Percentiles rank a stretch among this genome's conserved stretches.
Conservation (phyloP, 768 basidiomycete species). For the Floccularia luteovirens region DNA sequence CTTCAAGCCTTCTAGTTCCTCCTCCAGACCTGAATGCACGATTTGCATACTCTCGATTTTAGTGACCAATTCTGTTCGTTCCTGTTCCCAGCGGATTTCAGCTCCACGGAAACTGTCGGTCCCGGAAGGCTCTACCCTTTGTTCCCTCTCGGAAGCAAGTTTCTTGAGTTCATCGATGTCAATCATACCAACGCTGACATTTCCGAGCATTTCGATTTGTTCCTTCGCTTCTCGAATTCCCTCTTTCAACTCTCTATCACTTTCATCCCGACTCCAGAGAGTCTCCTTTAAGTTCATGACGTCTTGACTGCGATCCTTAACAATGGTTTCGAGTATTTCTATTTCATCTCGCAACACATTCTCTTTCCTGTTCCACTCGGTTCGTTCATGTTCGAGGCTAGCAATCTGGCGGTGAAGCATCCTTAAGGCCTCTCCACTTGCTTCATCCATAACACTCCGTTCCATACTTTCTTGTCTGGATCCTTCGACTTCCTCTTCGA, state of each 20-base stretch:
- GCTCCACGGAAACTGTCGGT: slow-evolving; percentile 32
- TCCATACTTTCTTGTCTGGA: slow-evolving; percentile 78
- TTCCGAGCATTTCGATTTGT: slow-evolving; percentile 52
- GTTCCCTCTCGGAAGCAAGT: slow-evolving; percentile 30
- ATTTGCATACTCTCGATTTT: slow-evolving; percentile 33
- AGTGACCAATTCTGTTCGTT: slow-evolving; percentile 36
- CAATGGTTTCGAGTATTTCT: slow-evolving; percentile 37
- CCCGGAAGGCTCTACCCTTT: too few species aligned
- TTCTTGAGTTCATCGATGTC: slow-evolving; percentile 36
- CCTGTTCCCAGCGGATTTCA: slow-evolving; percentile 42
- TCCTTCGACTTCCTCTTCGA: slow-evolving; percentile 85
- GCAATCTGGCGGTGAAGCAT: slow-evolving; percentile 77
- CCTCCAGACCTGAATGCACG: slow-evolving; percentile 33
- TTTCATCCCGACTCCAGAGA: slow-evolving; percentile 41
- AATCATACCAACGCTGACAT: slow-evolving; percentile 30
- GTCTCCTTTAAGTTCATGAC: slow-evolving; percentile 35
- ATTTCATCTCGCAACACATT: slow-evolving; percentile 35
- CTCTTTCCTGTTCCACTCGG: slow-evolving; percentile 36
- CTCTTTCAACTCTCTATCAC: slow-evolving; percentile 42
- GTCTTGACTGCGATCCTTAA: slow-evolving; percentile 37
- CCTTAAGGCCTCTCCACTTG: slow-evolving; percentile 71
- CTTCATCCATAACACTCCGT: slow-evolving; percentile 77
- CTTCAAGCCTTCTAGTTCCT: slow-evolving; percentile 33
- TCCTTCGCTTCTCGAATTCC: slow-evolving; percentile 50
- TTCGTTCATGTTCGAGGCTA: slow-evolving; percentile 63